Percentiles rank a stretch among this genome's conserved stretches.
Evolutionary conservation across 495 filamentous ascomycete genomes (phyloP).

Genomic region (Darksidea phi): DNA sequence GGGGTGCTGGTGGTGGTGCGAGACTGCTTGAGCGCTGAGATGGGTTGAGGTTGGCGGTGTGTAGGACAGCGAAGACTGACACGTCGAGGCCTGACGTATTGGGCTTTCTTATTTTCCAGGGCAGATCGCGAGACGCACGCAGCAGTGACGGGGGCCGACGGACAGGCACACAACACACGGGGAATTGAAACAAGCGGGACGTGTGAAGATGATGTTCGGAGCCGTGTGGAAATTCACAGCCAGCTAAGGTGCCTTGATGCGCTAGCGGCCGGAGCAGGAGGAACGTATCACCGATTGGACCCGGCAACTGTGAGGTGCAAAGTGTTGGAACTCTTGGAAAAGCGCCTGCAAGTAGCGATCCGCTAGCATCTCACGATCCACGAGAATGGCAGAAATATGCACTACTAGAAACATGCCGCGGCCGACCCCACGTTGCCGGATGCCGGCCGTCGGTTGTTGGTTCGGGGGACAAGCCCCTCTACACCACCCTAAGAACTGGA

Average conservation of each 20-base stretch:
- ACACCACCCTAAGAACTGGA: too few relatives aligned
- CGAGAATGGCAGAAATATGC: too few relatives aligned
- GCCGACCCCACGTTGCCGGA: background rate
- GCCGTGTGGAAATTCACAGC: slow-evolving; percentile 8
- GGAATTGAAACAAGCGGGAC: slow-evolving; percentile 10
- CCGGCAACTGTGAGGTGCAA: too few relatives aligned
- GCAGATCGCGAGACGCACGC: slow-evolving; percentile 15
- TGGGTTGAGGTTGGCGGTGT: slow-evolving; percentile 5
- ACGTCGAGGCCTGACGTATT: slow-evolving; percentile 27
- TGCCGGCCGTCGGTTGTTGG: background rate
- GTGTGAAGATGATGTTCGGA: background rate
- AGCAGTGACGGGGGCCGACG: slow-evolving; percentile 6
- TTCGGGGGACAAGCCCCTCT: too few relatives aligned
- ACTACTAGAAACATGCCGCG: background rate
- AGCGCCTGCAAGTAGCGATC: too few relatives aligned
- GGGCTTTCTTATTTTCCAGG: background rate
- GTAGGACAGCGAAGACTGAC: slow-evolving; percentile 17
- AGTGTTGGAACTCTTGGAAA: too few relatives aligned
- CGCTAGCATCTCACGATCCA: too few relatives aligned
- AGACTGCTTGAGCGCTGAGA: slow-evolving; percentile 3
- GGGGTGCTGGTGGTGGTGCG: slow-evolving; percentile 12
- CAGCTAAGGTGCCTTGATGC: background rate
- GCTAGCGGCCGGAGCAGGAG: too few relatives aligned
- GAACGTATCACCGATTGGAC: too few relatives aligned
- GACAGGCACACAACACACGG: slow-evolving; percentile 18